These are phyloP conservation scores for Gracilariopsis chorda DNA, from an alignment of 23 red algal species.

Conservation along the genomic window DNA sequence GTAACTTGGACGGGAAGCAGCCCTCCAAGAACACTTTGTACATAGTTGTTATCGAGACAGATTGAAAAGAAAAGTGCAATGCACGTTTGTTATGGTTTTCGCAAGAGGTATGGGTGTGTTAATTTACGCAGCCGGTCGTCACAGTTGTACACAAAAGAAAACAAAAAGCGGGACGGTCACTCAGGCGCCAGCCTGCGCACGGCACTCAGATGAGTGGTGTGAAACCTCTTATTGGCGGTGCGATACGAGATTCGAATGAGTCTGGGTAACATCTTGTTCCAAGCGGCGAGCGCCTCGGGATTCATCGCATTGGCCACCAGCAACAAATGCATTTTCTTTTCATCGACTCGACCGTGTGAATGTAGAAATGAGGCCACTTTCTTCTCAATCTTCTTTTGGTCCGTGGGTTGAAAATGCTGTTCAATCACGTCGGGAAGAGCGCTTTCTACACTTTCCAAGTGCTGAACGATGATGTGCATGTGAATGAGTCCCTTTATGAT, in stretches of 20 bases:
- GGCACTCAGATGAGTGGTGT: not conserved
- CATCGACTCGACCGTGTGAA: not conserved
- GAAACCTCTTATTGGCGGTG: slow-evolving; percentile 4
- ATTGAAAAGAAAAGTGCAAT: no score
- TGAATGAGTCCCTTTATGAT: slow-evolving; percentile 47
- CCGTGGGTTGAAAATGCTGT: not conserved
- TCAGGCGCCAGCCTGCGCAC: slow-evolving; percentile 45
- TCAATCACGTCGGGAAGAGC: slow-evolving; percentile 27
- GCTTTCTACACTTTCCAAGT: slow-evolving; percentile 40
- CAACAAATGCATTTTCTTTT: slow-evolving; percentile 50
- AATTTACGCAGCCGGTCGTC: no score
- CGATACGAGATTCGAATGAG: slow-evolving; percentile 47
- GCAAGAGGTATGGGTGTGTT: no score
- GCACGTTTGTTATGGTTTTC: no score
- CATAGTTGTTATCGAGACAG: no score
- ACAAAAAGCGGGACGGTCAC: not conserved
- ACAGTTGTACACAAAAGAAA: not conserved
- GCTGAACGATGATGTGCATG: slow-evolving; percentile 39
- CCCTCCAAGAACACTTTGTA: no score
- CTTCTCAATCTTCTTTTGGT: slow-evolving; percentile 29
- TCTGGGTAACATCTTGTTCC: slow-evolving; percentile 27
- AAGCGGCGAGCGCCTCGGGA: slow-evolving; percentile 19
- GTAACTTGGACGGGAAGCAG: no score
- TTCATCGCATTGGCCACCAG: slow-evolving; percentile 51
- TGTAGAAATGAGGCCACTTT: slow-evolving; percentile 50